phyloP scores from a whole-genome alignment of 169 alveolate genomes.

The Eimeria acervulina region DNA sequence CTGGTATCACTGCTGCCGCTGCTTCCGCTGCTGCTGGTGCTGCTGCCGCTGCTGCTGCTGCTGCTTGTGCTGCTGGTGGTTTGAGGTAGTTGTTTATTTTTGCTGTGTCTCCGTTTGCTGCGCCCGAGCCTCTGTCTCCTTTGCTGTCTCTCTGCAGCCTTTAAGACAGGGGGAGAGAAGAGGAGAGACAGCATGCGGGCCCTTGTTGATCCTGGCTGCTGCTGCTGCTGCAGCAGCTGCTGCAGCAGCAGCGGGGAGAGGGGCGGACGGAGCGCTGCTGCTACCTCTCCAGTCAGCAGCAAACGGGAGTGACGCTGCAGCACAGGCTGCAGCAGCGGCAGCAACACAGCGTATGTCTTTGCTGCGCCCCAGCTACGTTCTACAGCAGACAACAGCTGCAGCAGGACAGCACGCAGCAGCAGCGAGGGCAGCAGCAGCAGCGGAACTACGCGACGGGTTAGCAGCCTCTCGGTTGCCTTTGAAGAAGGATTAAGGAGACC shows the following conservation, averaged over 20 bases:
- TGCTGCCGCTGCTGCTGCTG: conserved; percentile 34
- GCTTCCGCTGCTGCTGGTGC: conserved; percentile 49
- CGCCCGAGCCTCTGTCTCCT: neutral
- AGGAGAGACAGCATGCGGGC: conserved; percentile 20
- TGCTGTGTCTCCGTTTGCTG: neutral
- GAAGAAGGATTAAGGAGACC: conserved; percentile 33
- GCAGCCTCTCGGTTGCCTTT: neutral
- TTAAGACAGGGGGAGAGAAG: neutral
- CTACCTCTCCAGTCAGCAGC: neutral
- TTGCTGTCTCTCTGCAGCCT: neutral
- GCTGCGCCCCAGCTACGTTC: conserved; percentile 68
- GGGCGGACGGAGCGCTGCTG: conserved; percentile 56
- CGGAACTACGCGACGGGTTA: conserved; percentile 52
- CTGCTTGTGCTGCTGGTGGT: conserved; percentile 24
- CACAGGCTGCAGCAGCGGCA: conserved; percentile 45
- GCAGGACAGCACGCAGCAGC: conserved; percentile 11
- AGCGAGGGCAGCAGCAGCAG: conserved; percentile 59
- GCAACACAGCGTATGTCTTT: conserved; percentile 51
- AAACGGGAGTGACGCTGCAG: neutral
- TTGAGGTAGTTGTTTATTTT: neutral
- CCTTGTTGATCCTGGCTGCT: neutral
- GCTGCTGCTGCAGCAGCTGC: conserved; percentile 65
- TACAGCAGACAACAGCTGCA: conserved; percentile 42
- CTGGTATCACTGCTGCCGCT: neutral
- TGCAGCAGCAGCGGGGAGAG: conserved; percentile 41